Percentiles rank a stretch among this genome's conserved stretches.
Evolutionary conservation across 108 stramenopile species (phyloP).

Genomic region (Pinguiococcus pyrenoidosus): DNA sequence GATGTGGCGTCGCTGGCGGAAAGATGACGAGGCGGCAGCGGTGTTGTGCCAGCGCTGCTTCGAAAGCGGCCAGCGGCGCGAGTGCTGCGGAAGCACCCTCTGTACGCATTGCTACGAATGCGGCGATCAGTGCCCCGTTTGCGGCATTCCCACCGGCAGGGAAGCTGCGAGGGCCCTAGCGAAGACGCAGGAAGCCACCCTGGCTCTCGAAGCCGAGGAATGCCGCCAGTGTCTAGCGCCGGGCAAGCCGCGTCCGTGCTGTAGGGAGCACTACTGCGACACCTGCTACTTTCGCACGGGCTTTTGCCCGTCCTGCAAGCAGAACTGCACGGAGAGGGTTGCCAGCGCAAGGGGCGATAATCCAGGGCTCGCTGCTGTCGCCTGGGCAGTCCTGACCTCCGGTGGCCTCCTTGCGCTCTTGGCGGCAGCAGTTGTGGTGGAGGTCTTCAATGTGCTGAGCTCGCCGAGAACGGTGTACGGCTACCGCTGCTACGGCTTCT

Average conservation of each 20-base stretch:
- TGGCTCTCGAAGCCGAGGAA: slow-evolving; percentile 23
- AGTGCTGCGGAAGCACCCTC: slow-evolving; percentile 9
- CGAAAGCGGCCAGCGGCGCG: slow-evolving; percentile 8
- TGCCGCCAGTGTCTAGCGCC: slow-evolving; percentile 25
- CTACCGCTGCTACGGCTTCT: slow-evolving; percentile 23
- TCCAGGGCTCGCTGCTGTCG: too few relatives aligned
- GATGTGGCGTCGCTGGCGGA: too few relatives aligned
- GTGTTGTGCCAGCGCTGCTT: too few relatives aligned
- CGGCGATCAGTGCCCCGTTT: slow-evolving; percentile 17
- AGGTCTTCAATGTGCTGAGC: slow-evolving; percentile 7
- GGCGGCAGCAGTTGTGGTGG: slow-evolving; percentile 11
- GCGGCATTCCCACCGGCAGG: slow-evolving; percentile 8
- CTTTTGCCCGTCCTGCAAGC: slow-evolving; percentile 11
- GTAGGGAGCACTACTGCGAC: slow-evolving; percentile 31
- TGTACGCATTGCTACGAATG: slow-evolving; percentile 19
- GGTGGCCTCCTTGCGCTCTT: slow-evolving; percentile 7
- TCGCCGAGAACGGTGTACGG: slow-evolving; percentile 1
- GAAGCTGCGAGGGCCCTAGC: not conserved
- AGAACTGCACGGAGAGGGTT: too few relatives aligned
- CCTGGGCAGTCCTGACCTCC: too few relatives aligned
- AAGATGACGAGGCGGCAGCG: too few relatives aligned
- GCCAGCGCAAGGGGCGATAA: too few relatives aligned
- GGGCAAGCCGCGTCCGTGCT: slow-evolving; percentile 29
- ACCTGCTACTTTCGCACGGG: slow-evolving; percentile 22
- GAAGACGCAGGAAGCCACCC: not conserved